Evolutionary conservation across 495 filamentous ascomycete genomes (phyloP).

Genomic region (Xylaria telfairii): DNA sequence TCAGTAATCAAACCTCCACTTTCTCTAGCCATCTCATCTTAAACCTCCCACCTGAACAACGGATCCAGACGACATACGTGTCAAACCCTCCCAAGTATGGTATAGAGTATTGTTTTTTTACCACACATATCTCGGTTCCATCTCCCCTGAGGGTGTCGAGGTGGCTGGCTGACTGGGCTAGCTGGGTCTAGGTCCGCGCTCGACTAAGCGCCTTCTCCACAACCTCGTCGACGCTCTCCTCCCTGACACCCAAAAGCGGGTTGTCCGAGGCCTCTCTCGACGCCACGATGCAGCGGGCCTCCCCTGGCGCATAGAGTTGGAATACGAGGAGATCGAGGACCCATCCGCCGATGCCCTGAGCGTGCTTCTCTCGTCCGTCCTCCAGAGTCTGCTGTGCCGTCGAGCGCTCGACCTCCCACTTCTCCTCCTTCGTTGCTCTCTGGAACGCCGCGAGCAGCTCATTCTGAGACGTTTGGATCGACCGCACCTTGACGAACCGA

Average conservation of each 20-base stretch:
- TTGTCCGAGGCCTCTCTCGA: constrained; percentile 30
- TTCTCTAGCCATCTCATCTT: neutral
- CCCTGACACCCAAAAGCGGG: constrained; percentile 30
- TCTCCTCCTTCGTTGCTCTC: constrained; percentile 30
- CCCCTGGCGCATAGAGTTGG: constrained; percentile 36
- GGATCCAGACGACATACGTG: neutral
- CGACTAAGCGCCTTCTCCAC: constrained; percentile 19
- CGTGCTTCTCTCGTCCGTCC: constrained; percentile 32
- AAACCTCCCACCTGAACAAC: neutral
- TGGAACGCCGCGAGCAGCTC: constrained; percentile 49
- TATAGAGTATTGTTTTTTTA: neutral
- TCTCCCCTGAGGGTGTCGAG: no score
- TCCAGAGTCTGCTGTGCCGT: constrained; percentile 41
- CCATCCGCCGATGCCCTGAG: constrained; percentile 28
- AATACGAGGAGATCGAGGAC: constrained; percentile 35
- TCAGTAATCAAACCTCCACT: constrained; percentile 23
- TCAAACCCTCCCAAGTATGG: constrained; percentile 7
- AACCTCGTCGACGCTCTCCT: constrained; percentile 29
- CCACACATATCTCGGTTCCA: no score
- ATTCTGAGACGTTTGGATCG: constrained; percentile 47
- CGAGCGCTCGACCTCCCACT: constrained; percentile 37
- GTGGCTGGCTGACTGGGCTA: neutral
- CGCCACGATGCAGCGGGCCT: constrained; percentile 34
- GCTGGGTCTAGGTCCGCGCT: neutral
- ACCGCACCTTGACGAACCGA: constrained; percentile 48